Base-by-base conservation (phyloP, 2,329 filamentous ascomycete species). In the Penicillium sp. region DNA sequence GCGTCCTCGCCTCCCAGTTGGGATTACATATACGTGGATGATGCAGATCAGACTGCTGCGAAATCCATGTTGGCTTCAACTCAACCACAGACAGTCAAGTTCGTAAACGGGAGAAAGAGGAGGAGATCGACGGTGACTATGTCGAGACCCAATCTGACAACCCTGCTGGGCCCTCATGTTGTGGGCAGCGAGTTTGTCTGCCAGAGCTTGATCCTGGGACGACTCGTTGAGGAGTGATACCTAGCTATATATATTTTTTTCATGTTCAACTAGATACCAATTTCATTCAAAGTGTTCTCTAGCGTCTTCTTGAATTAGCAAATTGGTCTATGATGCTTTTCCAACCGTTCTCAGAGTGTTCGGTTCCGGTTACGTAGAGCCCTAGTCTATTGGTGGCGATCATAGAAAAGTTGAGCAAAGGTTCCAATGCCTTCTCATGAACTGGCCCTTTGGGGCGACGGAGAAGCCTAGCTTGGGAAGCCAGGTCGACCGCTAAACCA, bases 151-250 rank as follows among this genome's bases (percentile, higher is more conserved):
- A 65, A 69, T 22, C 74, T 71, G 54, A 74, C 71, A 40, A 64
- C 76, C 72, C 82, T 68, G 84, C 78, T 62, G 19, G 38, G 26
- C 81, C 93, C 40, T 85, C 84, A 64, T n/a, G 84, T 95, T 48
- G 84, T 96, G 55, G 89, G 88, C 58, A 89, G 96, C 74, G 94
- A 98, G 77, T 87, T 94, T 72, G 87, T 98, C 25, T 88, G 96
- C 58, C 94, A 99, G 81, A 97, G 93, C 75, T 80, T 98, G 61
- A 97, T 99, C 65, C 75, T 97, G 54, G 94, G 93, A 0, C 86
- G 87, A 62, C 78, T 97, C 67, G 85, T 93, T 55, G 89, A 91
- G 63, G 84, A 86, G 53, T 78, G 62, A 65, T 61, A 6, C 13
- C 38, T 40, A 6, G 14, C 38, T 40, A 6, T 43, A 22, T 22